Percentiles rank a stretch among this genome's conserved stretches.
Conservation (phyloP, 1,139 yeast genomes). For the Spencermartinsiella ligniputridi region DNA sequence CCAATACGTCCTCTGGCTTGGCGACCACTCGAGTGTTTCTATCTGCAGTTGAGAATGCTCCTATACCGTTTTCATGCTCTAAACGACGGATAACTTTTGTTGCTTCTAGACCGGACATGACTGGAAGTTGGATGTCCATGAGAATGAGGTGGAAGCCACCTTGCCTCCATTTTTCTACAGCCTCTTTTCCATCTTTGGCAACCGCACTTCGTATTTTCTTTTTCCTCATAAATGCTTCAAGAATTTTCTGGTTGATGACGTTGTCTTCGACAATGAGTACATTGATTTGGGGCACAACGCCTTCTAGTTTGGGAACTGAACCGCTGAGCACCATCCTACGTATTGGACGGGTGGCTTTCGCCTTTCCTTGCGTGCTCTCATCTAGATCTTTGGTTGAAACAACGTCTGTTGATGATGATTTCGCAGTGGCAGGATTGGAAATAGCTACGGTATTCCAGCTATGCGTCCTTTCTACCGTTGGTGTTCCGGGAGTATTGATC, state of each 20-base stretch:
- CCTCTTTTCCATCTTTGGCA: constrained; percentile 90
- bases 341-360: neutral
- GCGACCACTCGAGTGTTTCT: constrained; percentile 14
- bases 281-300: constrained; percentile 66
- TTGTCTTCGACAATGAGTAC: constrained; percentile 95
- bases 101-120: constrained; percentile 88
- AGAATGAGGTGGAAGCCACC: constrained; percentile 91
- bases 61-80: constrained; percentile 77
- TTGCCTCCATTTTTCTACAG: constrained; percentile 83
- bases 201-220: constrained; percentile 81
- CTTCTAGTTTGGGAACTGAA: constrained; percentile 21
- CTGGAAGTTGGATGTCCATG: constrained; percentile 95
- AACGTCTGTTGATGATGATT: neutral
- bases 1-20: constrained; percentile 47
- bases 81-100: constrained; percentile 82
- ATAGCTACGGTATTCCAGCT: neutral
- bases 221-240: constrained; percentile 85
- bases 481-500: neutral
- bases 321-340: neutral
- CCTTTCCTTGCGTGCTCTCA: neutral
- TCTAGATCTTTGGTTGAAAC: neutral
- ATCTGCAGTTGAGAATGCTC: constrained; percentile 54
- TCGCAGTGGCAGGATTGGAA: neutral
- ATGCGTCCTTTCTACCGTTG: neutral
- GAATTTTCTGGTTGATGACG: constrained; percentile 86